Evolutionary conservation across 2,329 filamentous ascomycete species (phyloP), one percentile per base, ranked within the genome.

Genomic region (Hypoxylon sp.): DNA sequence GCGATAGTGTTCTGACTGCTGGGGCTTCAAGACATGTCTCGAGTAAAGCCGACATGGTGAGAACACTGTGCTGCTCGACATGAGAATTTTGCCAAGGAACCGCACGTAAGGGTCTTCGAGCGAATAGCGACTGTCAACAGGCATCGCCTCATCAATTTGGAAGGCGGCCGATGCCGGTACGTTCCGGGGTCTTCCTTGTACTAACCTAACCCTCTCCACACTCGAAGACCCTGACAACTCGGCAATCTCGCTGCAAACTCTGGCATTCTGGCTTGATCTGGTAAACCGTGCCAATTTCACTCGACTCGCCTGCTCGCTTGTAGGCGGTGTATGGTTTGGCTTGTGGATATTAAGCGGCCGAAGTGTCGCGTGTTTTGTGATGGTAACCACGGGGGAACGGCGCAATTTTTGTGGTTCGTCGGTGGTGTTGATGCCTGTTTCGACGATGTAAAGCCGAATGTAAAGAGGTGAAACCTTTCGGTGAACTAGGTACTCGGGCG

Each of bases 121-220:
- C 36, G 44, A n/a, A 50, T 30, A 52, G 30, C n/a, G 56, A 28
- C 20, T 42, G 46, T 51, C 22, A n/a, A 58, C 54, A 58, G 54
- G 51, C 48, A 64, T 58, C 53, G 57, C 52, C 42, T 61, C 55
- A 52, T 63, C 45, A 45, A 64, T 54, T 67, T 57, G 48, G 38
- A 61, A 52, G 26, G 60, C 42, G 38, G 64, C 67, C 67, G 64
- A 67, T 67, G 61, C 64, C 67, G 64, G 63, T 44, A 56, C 48
- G 48, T 36, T 28, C 30, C 28, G 58, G 63, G 38, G 18, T 14
- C 12, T 32, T 46, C 45, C 16, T 26, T 22, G 28, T 44, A 63
- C 49, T 66, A 68, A 69, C 67, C 67, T 69, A 69, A 69, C 67
- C 67, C 67, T 69, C 67, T 67, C 64, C 67, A 62, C 67, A 60